Conservation (phyloP, 225 moss, liverwort and hornwort genomes). For the Bryum argenteum region DNA sequence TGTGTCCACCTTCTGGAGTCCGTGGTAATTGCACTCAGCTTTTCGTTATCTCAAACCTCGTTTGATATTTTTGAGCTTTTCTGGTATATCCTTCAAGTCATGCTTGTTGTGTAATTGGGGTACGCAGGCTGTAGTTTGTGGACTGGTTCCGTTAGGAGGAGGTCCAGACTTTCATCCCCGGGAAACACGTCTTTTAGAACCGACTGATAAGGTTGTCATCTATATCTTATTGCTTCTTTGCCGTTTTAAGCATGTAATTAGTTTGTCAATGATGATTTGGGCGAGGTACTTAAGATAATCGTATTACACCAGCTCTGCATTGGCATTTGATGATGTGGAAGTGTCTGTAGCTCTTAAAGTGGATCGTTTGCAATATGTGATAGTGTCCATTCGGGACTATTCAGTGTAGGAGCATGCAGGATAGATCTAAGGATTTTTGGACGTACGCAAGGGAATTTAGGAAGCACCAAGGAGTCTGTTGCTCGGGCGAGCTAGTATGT, state of each 20-base stretch:
- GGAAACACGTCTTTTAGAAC: conserved; percentile 48
- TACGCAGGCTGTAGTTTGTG: conserved; percentile 64
- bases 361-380: neutral
- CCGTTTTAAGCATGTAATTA: neutral
- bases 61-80: neutral
- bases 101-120: conserved; percentile 20
- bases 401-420: conserved; percentile 7
- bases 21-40: conserved; percentile 20
- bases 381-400: conserved; percentile 4
- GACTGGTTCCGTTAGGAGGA: conserved; percentile 52
- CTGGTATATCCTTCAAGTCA: neutral
- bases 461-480: conserved; percentile 11
- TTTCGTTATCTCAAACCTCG: neutral
- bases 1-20: conserved; percentile 8
- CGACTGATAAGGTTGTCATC: conserved; percentile 58
- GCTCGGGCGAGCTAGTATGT: conserved; percentile 1
- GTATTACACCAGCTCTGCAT: conserved; percentile 15
- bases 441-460: conserved; percentile 10
- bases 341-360: conserved; percentile 1
- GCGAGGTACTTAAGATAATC: conserved; percentile 7
- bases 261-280: conserved; percentile 18
- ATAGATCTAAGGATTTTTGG: conserved; percentile 24
- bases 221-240: conserved; percentile 25
- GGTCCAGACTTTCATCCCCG: conserved; percentile 66
- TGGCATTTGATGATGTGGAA: conserved; percentile 16